These are phyloP conservation scores for Botrytis porri DNA, from an alignment of 2,329 filamentous ascomycete genomes.

Conservation along the genomic window DNA sequence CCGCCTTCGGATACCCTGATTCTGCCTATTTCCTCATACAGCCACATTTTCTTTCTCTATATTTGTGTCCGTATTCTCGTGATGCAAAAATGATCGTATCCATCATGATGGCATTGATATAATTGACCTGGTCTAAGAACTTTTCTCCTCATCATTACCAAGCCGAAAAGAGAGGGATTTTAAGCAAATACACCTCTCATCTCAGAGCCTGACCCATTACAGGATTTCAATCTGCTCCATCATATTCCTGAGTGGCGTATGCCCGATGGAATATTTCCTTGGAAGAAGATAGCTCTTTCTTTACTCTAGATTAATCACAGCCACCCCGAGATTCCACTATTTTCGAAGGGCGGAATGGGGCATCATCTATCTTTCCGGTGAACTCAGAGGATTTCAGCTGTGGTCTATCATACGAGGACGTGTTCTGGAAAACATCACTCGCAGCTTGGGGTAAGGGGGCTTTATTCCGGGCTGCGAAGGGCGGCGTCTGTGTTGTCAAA, in stretches of 20 bases:
- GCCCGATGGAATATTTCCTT: not conserved
- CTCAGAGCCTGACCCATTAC: not conserved
- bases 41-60: not conserved
- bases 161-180: not conserved
- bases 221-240: not conserved
- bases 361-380: not conserved
- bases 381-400: not conserved
- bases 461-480: not conserved
- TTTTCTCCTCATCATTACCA: not conserved
- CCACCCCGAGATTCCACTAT: not conserved
- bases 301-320: not conserved
- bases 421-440: not conserved
- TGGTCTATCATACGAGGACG: not conserved
- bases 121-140: not conserved
- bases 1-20: not conserved
- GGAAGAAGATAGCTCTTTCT: not conserved
- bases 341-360: not conserved
- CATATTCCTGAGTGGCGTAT: not conserved
- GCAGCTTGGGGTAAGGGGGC: not conserved
- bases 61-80: not conserved
- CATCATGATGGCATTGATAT: not conserved
- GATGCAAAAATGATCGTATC: not conserved
- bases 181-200: not conserved
- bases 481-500: not conserved
- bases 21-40: not conserved